Evolutionary conservation across 1,284 basidiomycete genomes (phyloP).

Genomic region (Coniferiporia sulphurascens): DNA sequence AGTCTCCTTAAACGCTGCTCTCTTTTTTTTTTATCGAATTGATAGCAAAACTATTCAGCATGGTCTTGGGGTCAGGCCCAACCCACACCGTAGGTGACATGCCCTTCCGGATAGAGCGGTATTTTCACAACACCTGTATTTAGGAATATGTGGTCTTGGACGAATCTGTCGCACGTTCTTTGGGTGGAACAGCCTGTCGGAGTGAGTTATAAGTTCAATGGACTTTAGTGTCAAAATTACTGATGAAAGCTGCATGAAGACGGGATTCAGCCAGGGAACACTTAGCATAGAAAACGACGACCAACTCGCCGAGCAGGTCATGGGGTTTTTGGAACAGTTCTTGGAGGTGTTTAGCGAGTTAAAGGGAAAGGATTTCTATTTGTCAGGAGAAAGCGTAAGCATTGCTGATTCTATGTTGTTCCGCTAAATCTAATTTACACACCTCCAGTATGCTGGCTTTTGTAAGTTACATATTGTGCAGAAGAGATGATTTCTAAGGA

Average conservation of each 20-base stretch:
- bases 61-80: slow-evolving; percentile 54
- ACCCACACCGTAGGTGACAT: slow-evolving; percentile 36
- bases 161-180: slow-evolving; percentile 39
- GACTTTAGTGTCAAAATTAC: background rate
- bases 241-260: slow-evolving; percentile 21
- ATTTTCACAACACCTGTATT: background rate
- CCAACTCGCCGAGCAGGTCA: slow-evolving; percentile 34
- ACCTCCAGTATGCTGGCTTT: slow-evolving; percentile 33
- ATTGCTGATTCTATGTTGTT: background rate
- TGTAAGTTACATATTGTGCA: slow-evolving; percentile 24
- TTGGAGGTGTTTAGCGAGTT: slow-evolving; percentile 35
- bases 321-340: slow-evolving; percentile 36
- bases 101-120: background rate
- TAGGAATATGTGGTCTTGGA: slow-evolving; percentile 37
- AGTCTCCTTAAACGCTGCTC: slow-evolving; percentile 4
- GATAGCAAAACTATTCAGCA: slow-evolving; percentile 27
- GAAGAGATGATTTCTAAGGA: background rate
- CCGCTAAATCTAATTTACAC: background rate
- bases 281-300: slow-evolving; percentile 35
- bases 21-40: background rate
- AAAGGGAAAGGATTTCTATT: slow-evolving; percentile 34
- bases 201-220: slow-evolving; percentile 27
- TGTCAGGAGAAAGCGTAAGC: slow-evolving; percentile 36
- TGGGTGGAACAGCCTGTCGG: slow-evolving; percentile 50
- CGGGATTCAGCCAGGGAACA: slow-evolving; percentile 33